Percentiles rank a stretch among this genome's conserved stretches.
Conservation (phyloP, 2,329 filamentous ascomycete genomes). For the Xylariomycetidae sp. region DNA sequence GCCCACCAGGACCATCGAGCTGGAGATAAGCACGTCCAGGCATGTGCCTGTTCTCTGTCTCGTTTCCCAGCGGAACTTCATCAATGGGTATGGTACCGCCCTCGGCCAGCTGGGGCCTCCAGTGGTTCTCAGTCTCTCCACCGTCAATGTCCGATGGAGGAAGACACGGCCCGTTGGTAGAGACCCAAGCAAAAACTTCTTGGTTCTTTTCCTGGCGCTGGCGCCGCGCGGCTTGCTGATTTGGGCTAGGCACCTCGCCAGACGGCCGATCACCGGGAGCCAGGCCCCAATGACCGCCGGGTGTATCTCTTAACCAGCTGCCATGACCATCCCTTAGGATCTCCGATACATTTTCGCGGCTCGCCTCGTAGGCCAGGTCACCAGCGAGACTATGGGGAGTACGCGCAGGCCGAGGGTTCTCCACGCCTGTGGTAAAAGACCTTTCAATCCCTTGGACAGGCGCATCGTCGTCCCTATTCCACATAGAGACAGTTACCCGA, state of each 20-base stretch:
- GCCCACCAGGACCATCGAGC: conserved; percentile 30
- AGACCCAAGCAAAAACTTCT: conserved; percentile 45
- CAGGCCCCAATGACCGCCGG: conserved; percentile 40
- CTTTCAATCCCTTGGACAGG: conserved; percentile 36
- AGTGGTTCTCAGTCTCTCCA: neutral
- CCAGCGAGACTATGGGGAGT: conserved; percentile 33
- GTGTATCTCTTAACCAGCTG: conserved; percentile 34
- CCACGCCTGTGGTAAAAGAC: conserved; percentile 28
- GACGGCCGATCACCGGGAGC: conserved; percentile 41
- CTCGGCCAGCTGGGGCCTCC: conserved; percentile 7
- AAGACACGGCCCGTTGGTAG: neutral
- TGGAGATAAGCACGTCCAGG: conserved; percentile 47
- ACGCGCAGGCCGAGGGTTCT: conserved; percentile 31
- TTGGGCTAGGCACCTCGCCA: conserved; percentile 42
- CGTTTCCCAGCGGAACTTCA: conserved; percentile 39
- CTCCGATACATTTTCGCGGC: conserved; percentile 14
- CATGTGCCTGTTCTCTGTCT: conserved; percentile 47
- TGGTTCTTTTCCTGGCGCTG: conserved; percentile 42
- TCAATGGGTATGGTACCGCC: conserved; percentile 35
- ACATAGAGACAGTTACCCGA: conserved; percentile 52
- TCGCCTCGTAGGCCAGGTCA: conserved; percentile 25
- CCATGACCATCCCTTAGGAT: conserved; percentile 36
- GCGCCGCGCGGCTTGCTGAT: conserved; percentile 40
- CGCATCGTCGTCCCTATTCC: conserved; percentile 38
- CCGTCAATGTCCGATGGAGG: neutral